Evolutionary conservation across 306 rosid species (phyloP).

Genomic region (Cucurbita argyrosperma): DNA sequence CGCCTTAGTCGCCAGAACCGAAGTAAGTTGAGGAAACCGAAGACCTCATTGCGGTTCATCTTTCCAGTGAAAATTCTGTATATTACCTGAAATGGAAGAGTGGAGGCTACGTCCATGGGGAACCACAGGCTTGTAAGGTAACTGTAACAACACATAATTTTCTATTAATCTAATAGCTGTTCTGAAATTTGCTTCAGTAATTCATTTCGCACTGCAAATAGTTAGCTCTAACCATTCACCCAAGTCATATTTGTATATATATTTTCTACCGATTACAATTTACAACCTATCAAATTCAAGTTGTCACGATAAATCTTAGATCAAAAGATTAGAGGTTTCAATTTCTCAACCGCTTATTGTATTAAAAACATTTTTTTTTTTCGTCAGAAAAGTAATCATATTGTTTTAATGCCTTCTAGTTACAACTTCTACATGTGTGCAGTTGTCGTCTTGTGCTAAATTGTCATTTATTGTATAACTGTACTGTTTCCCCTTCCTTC

Average conservation of each 20-base stretch:
- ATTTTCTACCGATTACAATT: neutral
- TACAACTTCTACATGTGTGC: neutral
- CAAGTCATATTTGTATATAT: neutral
- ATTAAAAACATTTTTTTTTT: too few relatives aligned
- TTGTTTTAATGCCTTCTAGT: neutral
- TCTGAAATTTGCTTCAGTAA: neutral
- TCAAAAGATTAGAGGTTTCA: too few relatives aligned
- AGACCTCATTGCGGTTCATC: slow-evolving; percentile 11
- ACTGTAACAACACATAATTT: slow-evolving; percentile 19
- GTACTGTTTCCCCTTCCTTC: neutral
- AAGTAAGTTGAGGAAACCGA: slow-evolving; percentile 63
- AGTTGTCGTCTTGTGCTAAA: neutral
- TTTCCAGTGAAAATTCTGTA: slow-evolving; percentile 32
- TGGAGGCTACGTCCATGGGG: slow-evolving; percentile 59
- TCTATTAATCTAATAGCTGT: neutral
- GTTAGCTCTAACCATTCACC: neutral
- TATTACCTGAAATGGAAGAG: slow-evolving; percentile 53
- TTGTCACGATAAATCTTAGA: too few relatives aligned
- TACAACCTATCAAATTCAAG: neutral
- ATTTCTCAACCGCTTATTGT: neutral
- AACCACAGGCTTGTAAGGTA: slow-evolving; percentile 45
- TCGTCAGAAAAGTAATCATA: neutral
- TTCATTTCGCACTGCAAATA: neutral
- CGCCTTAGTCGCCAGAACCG: slow-evolving; percentile 81
- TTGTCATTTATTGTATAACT: neutral